phyloP scores from a whole-genome alignment of 2,329 filamentous ascomycete species.

The Elsinoe necatrix region DNA sequence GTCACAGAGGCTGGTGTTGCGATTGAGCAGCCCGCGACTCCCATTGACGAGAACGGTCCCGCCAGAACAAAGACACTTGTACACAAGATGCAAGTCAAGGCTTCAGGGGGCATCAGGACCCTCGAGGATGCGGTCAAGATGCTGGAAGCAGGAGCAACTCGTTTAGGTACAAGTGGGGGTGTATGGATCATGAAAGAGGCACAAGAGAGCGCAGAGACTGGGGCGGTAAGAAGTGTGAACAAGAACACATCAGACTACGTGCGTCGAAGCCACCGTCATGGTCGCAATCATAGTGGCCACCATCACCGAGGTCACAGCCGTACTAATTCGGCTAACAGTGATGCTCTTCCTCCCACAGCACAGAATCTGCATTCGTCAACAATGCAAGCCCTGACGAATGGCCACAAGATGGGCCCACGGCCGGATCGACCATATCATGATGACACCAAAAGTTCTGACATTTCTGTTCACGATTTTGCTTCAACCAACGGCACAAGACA shows the following conservation, averaged over 20 bases:
- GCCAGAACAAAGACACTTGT: constrained; percentile 16
- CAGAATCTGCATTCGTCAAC: not conserved
- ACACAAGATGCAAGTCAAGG: constrained; percentile 46
- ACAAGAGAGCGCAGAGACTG: constrained; percentile 22
- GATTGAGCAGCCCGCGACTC: not conserved
- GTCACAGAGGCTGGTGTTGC: constrained; percentile 9
- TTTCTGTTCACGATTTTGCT: constrained; percentile 10
- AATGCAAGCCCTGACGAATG: not conserved
- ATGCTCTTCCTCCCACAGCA: not conserved
- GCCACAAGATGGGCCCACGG: not conserved
- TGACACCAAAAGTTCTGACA: constrained; percentile 4
- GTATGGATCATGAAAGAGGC: constrained; percentile 48
- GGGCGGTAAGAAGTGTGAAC: constrained; percentile 9
- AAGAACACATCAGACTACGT: constrained; percentile 11
- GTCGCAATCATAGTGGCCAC: constrained; percentile 4
- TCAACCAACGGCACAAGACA: not conserved
- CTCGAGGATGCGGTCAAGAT: constrained; percentile 45
- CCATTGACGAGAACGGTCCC: constrained; percentile 6
- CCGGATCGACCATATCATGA: not conserved
- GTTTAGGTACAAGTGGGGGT: constrained; percentile 49
- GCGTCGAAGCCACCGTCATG: constrained; percentile 12
- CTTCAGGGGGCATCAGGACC: constrained; percentile 48
- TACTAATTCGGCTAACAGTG: constrained; percentile 10
- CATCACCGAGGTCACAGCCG: constrained; percentile 6
- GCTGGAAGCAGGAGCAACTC: constrained; percentile 48